Conservation (phyloP, 768 basidiomycete species). For the Termitomyces sp. region DNA sequence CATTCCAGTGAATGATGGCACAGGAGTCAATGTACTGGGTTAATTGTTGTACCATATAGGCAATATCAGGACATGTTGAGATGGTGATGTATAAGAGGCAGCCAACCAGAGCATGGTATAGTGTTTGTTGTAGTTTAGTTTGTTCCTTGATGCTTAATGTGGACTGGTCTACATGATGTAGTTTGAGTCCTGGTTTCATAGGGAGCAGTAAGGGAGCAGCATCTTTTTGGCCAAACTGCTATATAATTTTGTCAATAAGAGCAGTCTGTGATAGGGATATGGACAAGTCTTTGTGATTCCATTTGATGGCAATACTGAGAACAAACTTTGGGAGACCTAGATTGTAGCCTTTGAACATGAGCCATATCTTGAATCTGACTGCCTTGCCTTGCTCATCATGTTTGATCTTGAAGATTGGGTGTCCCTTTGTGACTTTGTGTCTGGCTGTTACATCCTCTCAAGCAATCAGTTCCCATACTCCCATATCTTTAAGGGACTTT, state of each 20-base stretch:
- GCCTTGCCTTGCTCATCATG: not conserved
- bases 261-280: not conserved
- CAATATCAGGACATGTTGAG: too few species aligned
- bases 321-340: not conserved
- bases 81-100: too few species aligned
- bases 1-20: not conserved
- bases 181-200: too few species aligned
- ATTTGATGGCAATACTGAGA: too few species aligned
- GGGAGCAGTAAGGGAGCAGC: not conserved
- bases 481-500: not conserved
- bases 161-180: not conserved
- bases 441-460: too few species aligned
- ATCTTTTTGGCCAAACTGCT: not conserved
- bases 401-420: not conserved
- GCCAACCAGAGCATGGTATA: not conserved
- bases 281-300: not conserved
- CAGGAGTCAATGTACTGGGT: too few species aligned
- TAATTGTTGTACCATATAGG: not conserved
- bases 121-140: too few species aligned
- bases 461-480: too few species aligned
- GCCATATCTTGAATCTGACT: not conserved
- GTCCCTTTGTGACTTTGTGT: not conserved
- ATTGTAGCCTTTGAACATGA: not conserved
- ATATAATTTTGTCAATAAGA: too few species aligned
- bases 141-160: not conserved